These are phyloP conservation scores for Phylloporus arenicola DNA, from an alignment of 768 basidiomycete species.

Conservation along the genomic window DNA sequence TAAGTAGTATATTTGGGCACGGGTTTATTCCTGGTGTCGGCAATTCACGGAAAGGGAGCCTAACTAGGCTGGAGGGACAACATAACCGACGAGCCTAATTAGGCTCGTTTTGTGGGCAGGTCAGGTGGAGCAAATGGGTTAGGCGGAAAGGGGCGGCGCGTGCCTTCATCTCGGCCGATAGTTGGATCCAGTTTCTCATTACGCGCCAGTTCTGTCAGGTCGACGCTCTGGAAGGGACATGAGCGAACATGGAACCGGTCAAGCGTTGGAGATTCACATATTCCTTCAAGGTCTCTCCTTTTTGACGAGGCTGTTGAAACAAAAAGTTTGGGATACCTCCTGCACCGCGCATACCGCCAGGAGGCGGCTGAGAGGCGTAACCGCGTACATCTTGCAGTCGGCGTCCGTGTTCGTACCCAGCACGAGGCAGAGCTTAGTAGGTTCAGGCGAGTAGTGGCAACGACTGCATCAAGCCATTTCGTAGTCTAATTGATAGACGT, in stretches of 20 bases:
- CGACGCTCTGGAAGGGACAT: conserved; percentile 51
- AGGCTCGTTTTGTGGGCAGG: too few relatives aligned
- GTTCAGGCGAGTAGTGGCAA: background rate
- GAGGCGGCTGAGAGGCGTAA: conserved; percentile 47
- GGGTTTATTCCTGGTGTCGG: too few relatives aligned
- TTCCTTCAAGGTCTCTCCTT: conserved; percentile 85
- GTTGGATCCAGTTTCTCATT: conserved; percentile 86
- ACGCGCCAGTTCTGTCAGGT: conserved; percentile 78
- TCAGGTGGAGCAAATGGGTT: background rate
- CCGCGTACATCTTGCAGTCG: conserved; percentile 20
- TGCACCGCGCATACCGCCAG: conserved; percentile 28
- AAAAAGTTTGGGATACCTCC: conserved; percentile 54
- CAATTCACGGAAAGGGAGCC: too few relatives aligned
- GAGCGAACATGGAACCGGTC: background rate
- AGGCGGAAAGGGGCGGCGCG: background rate
- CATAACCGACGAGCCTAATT: too few relatives aligned
- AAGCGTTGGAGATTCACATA: conserved; percentile 44
- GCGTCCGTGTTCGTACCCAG: background rate
- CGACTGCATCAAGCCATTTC: too few relatives aligned
- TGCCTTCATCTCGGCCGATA: conserved; percentile 84
- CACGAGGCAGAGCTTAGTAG: background rate
- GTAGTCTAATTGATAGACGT: too few relatives aligned
- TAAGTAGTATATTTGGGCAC: too few relatives aligned
- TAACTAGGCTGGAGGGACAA: too few relatives aligned
- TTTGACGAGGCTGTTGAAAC: conserved; percentile 55